phyloP scores from a whole-genome alignment of 805 yeast genomes.

The Lachancea kluyveri region DNA sequence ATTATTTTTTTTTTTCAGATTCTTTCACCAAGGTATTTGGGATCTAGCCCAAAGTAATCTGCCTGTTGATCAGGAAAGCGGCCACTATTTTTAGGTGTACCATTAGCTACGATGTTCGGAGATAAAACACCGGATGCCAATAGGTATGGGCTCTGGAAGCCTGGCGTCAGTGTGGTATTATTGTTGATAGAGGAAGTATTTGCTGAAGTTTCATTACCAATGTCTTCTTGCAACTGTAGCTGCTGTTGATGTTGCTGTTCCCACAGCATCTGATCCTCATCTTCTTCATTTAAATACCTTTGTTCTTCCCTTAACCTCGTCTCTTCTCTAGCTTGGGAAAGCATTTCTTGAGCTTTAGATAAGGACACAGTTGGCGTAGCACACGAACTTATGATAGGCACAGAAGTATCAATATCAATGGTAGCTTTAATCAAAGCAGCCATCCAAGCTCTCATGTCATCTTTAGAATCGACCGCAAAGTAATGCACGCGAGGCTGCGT shows the following conservation, averaged over 20 bases:
- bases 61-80: slow-evolving; percentile 4
- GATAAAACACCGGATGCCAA: slow-evolving; percentile 57
- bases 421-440: slow-evolving; percentile 93
- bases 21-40: slow-evolving; percentile 7
- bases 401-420: slow-evolving; percentile 88
- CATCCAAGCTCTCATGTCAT: slow-evolving; percentile 94
- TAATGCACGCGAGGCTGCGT: slow-evolving; percentile 95
- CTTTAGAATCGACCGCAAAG: slow-evolving; percentile 88
- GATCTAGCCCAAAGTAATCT: slow-evolving; percentile 10
- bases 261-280: slow-evolving; percentile 27
- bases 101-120: slow-evolving; percentile 33
- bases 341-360: slow-evolving; percentile 77
- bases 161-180: slow-evolving; percentile 30
- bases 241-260: slow-evolving; percentile 24
- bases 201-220: slow-evolving; percentile 6
- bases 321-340: slow-evolving; percentile 76
- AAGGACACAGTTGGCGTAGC: slow-evolving; percentile 92
- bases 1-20: slow-evolving; percentile 6
- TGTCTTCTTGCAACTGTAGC: slow-evolving; percentile 6
- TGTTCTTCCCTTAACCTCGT: slow-evolving; percentile 50
- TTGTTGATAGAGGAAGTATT: slow-evolving; percentile 8
- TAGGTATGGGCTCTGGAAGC: slow-evolving; percentile 64
- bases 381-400: slow-evolving; percentile 88
- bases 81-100: slow-evolving; percentile 4
- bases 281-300: slow-evolving; percentile 20